Conservation (phyloP, 2,329 filamentous ascomycete genomes). For the Zymoseptoria ardabiliae region DNA sequence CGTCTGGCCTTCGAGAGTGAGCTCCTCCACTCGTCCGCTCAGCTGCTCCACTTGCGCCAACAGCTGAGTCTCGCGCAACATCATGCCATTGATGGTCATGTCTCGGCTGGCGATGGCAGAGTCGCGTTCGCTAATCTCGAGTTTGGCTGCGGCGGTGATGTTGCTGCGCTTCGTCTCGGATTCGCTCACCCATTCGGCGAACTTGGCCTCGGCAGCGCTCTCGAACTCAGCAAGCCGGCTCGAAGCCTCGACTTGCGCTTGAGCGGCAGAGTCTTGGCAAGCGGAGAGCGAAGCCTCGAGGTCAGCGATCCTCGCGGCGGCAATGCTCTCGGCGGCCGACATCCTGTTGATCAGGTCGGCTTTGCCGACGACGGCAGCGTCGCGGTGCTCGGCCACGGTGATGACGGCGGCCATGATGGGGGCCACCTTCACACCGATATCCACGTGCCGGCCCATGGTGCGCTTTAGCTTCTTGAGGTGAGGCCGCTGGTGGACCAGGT, state of each 20-base stretch:
- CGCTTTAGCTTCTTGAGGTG: not conserved
- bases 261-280: too few relatives aligned
- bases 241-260: not conserved
- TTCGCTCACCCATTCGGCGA: not conserved
- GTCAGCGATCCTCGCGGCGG: not conserved
- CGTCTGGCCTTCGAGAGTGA: not conserved
- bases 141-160: not conserved
- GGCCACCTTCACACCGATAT: not conserved
- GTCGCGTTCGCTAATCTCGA: not conserved
- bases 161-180: not conserved
- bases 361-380: not conserved
- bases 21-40: not conserved
- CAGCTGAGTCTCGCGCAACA: not conserved
- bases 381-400: not conserved
- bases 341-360: not conserved
- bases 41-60: not conserved
- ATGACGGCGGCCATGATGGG: not conserved
- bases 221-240: not conserved
- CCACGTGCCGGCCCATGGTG: not conserved
- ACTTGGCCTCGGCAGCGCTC: not conserved
- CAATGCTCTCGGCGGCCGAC: not conserved
- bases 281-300: not conserved
- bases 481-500: not conserved
- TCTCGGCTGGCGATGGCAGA: not conserved
- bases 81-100: not conserved